Evolutionary conservation across 176 grass and related monocot genomes (phyloP), one percentile per base, ranked within the genome.

Genomic region (Carex cristatella): DNA sequence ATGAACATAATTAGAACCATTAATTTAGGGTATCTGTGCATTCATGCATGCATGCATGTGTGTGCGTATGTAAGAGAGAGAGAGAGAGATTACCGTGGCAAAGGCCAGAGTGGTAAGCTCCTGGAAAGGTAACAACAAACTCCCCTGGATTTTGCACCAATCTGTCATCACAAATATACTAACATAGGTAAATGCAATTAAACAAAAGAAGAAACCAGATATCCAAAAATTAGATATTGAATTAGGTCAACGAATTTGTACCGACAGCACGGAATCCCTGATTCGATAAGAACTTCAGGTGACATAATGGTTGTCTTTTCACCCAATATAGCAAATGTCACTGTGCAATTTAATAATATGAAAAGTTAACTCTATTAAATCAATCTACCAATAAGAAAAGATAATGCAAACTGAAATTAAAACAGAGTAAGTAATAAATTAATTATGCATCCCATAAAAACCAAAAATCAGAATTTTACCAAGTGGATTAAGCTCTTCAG

Each of bases 141-240:
- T 99, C 97, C 72, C 93, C 97, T 87, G 90, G 87, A 92, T 99
- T 92, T 89, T 99, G 97, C 83, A 99, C 90, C 87, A 99, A 94
- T 92, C 97, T 97, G 89, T 2, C 53, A 79, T 66, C 6, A 68
- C 6, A 78, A 57, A 15, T 56, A 32, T 30, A 54, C 51, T 33
- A 57, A 31, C 19, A 56, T 16, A 0, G 2, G 13, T 57, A 15
- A 78, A 78, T 83, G 59, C 40, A 9, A 7, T 14, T 13, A 46
- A 4, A 85, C 62, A 80, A 53, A 90, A 87, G 13, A 60, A 85
- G 30, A 69, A 4, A 49, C 4, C 55, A 4, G 19, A 72, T 37
- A 88, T 54, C 8, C 14, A 68, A 42, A 66, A 69, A 16, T 28
- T 57, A 55, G 31, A 65, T 13, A 66, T 14, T 61, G 1, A 66